phyloP scores from a whole-genome alignment of 2,329 filamentous ascomycete species.

The Pseudogymnoascus sp. region DNA sequence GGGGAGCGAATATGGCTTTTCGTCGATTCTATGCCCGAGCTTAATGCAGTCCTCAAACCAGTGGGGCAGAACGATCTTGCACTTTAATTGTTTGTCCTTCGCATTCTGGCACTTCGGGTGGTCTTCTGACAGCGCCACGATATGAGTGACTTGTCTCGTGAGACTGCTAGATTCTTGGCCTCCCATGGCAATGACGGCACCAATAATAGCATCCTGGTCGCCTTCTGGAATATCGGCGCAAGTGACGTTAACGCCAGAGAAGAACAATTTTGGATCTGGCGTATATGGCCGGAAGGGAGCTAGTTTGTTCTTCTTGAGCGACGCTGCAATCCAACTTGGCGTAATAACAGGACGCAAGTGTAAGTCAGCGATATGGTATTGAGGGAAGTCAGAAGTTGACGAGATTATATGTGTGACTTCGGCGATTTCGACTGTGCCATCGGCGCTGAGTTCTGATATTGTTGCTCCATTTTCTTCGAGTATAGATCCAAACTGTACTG shows the following conservation, averaged over 20 bases:
- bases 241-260: constrained; percentile 73
- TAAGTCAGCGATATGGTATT: constrained; percentile 66
- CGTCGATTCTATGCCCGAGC: constrained; percentile 82
- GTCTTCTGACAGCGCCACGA: constrained; percentile 72
- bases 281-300: constrained; percentile 77
- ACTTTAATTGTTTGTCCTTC: constrained; percentile 54
- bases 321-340: constrained; percentile 68
- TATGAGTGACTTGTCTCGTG: constrained; percentile 71
- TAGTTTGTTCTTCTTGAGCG: constrained; percentile 58
- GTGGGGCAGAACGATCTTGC: constrained; percentile 84
- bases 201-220: constrained; percentile 87
- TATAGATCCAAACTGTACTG: constrained; percentile 18
- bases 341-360: constrained; percentile 78
- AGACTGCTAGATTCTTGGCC: constrained; percentile 68
- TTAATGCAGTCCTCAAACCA: constrained; percentile 98
- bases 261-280: constrained; percentile 83
- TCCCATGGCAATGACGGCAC: constrained; percentile 80
- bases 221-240: constrained; percentile 76
- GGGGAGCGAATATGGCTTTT: constrained; percentile 76
- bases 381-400: constrained; percentile 81
- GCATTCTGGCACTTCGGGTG: constrained; percentile 62
- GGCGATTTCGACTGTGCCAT: constrained; percentile 31
- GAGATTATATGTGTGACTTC: constrained; percentile 59
- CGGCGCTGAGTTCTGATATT: constrained; percentile 30
- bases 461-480: constrained; percentile 28